Evolutionary conservation across 345 rosid species (phyloP).

Genomic region (Arabidopsis arenosa): DNA sequence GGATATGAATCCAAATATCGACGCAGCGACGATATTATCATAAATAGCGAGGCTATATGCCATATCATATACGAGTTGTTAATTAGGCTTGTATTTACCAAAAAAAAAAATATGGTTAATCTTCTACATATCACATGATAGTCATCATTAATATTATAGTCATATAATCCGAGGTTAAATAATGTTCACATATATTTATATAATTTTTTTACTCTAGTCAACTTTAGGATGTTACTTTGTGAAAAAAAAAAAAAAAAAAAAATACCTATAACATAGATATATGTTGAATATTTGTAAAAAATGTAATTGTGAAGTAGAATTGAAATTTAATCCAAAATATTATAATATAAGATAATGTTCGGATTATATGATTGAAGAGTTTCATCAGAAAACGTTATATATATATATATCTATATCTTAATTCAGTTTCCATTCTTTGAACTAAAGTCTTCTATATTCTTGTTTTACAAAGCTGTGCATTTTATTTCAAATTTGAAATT

Average conservation of each 20-base stretch:
- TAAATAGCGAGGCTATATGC: not conserved
- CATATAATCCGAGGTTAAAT: not conserved
- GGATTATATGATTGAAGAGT: not conserved
- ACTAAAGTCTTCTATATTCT: constrained; percentile 12
- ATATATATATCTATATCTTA: not conserved
- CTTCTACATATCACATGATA: constrained; percentile 3
- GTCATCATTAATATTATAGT: constrained; percentile 4
- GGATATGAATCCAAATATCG: not conserved
- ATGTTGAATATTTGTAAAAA: not conserved
- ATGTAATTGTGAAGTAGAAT: not conserved
- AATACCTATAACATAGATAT: not conserved
- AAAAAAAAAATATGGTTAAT: not conserved
- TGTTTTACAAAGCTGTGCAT: not conserved
- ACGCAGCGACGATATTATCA: not conserved
- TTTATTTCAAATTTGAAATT: constrained; percentile 5
- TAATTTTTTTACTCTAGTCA: not conserved
- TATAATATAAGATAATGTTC: not conserved
- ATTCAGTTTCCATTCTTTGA: not conserved
- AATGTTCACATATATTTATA: not conserved
- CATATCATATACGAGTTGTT: not conserved
- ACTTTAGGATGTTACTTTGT: not conserved
- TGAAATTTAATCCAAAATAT: not conserved
- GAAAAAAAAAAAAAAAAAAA: not conserved
- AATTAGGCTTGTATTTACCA: not conserved
- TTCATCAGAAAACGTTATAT: not conserved